A percentile compares a stretch with the other conserved stretches of the same genome.
These are phyloP conservation scores for Fabrea salina DNA, from an alignment of 169 alveolate species.

Conservation along the genomic window DNA sequence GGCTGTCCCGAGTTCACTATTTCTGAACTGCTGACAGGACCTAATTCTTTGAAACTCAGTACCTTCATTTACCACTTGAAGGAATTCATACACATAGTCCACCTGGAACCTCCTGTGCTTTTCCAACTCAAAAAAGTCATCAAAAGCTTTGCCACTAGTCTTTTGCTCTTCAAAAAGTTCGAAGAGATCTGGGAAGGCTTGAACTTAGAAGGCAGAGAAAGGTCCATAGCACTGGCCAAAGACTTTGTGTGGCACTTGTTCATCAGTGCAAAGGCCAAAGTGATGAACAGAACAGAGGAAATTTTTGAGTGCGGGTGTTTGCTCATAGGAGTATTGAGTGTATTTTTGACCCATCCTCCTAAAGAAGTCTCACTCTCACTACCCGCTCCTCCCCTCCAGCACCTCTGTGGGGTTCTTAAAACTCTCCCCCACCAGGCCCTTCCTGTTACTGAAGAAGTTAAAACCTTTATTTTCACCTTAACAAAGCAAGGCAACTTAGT, in stretches of 20 bases:
- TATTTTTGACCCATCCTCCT: neutral
- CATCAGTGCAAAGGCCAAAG: neutral
- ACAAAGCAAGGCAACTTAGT: neutral
- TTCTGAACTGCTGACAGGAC: neutral
- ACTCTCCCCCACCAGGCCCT: neutral
- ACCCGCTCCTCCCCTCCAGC: neutral
- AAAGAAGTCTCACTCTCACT: neutral
- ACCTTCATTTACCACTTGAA: slow-evolving; percentile 7
- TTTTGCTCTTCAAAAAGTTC: slow-evolving; percentile 35
- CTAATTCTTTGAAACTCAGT: neutral
- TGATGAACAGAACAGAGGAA: neutral
- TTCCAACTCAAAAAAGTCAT: slow-evolving; percentile 6
- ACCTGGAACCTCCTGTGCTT: neutral
- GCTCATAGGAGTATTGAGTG: neutral
- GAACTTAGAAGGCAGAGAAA: slow-evolving; percentile 12
- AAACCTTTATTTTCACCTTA: neutral
- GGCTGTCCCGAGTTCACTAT: neutral
- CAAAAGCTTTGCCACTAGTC: slow-evolving; percentile 25
- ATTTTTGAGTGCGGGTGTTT: slow-evolving; percentile 8
- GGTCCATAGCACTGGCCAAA: neutral
- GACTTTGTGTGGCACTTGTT: slow-evolving; percentile 40
- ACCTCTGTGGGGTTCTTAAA: neutral
- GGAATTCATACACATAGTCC: slow-evolving; percentile 1
- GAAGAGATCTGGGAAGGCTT: slow-evolving; percentile 38
- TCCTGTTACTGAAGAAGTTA: neutral